Conservation (phyloP, 495 filamentous ascomycete genomes). For the Aspergillus asperescens region DNA sequence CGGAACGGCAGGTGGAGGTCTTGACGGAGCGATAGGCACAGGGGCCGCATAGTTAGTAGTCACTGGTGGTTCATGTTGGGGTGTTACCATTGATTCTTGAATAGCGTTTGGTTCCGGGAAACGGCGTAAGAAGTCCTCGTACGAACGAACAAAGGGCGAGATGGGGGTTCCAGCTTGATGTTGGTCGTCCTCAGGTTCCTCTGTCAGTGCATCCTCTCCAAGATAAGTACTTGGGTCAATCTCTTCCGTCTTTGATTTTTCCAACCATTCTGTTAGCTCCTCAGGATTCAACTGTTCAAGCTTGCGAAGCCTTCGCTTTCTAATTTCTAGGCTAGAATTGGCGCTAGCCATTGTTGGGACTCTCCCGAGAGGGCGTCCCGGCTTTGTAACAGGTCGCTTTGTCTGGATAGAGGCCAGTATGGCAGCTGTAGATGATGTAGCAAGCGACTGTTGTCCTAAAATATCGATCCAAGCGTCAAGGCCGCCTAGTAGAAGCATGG, state of each 20-base stretch:
- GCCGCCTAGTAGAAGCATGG: constrained; percentile 75
- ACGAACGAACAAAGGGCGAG: constrained; percentile 48
- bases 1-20: constrained; percentile 81
- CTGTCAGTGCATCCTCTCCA: constrained; percentile 34
- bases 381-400: constrained; percentile 30
- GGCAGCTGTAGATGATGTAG: constrained; percentile 50
- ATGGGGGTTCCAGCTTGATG: constrained; percentile 24
- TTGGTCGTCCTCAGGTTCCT: constrained; percentile 36
- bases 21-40: constrained; percentile 41
- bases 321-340: constrained; percentile 48
- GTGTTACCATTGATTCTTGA: constrained; percentile 71
- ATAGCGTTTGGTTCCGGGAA: constrained; percentile 67
- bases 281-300: constrained; percentile 57
- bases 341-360: constrained; percentile 49
- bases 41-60: constrained; percentile 37
- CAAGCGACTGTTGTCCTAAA: constrained; percentile 64
- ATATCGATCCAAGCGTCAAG: constrained; percentile 79
- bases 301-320: constrained; percentile 52
- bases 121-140: constrained; percentile 76
- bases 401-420: constrained; percentile 42
- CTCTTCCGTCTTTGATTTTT: constrained; percentile 52
- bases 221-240: constrained; percentile 42
- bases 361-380: constrained; percentile 47
- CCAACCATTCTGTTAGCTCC: constrained; percentile 56
- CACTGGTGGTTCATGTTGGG: constrained; percentile 25